These are phyloP conservation scores for Ophiocordyceps polyrhachis-furcata DNA, from an alignment of 2,329 filamentous ascomycete species.

Conservation along the genomic window DNA sequence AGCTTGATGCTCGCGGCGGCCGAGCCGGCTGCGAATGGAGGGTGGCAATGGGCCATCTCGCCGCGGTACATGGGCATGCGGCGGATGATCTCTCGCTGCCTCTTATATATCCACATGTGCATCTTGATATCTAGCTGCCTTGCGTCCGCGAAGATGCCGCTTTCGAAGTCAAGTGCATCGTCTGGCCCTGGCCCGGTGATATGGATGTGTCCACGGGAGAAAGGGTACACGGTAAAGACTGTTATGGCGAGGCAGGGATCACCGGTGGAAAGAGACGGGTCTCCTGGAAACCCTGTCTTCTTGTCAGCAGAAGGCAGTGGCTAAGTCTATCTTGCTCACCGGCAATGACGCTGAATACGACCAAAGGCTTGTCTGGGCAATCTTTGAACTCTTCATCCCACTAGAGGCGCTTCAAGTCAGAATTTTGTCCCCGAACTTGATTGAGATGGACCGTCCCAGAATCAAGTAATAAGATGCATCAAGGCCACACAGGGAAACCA, in stretches of 20 bases:
- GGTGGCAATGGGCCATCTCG: slow-evolving; percentile 21
- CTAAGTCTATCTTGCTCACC: background rate
- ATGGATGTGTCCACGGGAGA: slow-evolving; percentile 41
- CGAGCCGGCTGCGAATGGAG: slow-evolving; percentile 6
- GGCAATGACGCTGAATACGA: background rate
- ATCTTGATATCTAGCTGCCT: too few relatives aligned
- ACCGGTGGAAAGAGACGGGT: background rate
- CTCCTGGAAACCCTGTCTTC: background rate
- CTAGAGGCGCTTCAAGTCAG: background rate
- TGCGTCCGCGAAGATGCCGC: too few relatives aligned
- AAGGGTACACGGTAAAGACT: slow-evolving; percentile 30
- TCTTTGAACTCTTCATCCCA: background rate
- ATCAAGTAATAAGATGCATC: too few relatives aligned
- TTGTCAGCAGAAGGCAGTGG: background rate
- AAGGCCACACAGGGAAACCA: background rate
- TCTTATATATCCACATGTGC: slow-evolving; percentile 44
- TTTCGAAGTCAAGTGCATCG: too few relatives aligned
- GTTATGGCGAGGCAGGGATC: background rate
- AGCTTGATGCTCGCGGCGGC: background rate
- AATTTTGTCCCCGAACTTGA: background rate
- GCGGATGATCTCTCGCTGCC: slow-evolving; percentile 38
- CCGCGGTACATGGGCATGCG: slow-evolving; percentile 32
- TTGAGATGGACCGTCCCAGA: background rate
- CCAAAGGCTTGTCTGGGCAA: background rate
- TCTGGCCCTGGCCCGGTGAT: slow-evolving; percentile 15